Conservation (phyloP, 1,284 basidiomycete species). For the Papiliotrema fonsecae region DNA sequence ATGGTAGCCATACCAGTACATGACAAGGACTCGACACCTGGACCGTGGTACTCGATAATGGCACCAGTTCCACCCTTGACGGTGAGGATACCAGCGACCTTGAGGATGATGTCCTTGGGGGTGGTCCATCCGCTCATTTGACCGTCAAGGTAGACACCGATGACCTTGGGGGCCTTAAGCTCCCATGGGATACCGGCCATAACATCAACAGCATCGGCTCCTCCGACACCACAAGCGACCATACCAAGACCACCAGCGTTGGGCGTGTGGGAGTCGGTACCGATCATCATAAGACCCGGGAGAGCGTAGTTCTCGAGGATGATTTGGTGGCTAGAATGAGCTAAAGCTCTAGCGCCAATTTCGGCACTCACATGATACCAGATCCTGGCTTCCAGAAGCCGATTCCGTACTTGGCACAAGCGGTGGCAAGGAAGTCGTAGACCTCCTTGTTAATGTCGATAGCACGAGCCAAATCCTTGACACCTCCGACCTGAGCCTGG, state of each 20-base stretch:
- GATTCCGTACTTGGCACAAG: constrained; percentile 95
- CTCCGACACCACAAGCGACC: constrained; percentile 98
- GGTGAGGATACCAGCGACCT: constrained; percentile 94
- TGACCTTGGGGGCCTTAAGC: constrained; percentile 97
- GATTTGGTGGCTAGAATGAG: constrained; percentile 65
- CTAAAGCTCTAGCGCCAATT: background rate
- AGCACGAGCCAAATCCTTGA: constrained; percentile 87
- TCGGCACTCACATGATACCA: constrained; percentile 67
- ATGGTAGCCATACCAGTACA: constrained; percentile 97
- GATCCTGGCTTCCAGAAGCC: constrained; percentile 99
- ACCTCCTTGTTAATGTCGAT: constrained; percentile 97
- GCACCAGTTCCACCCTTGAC: constrained; percentile 98
- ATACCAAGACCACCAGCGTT: constrained; percentile 99
- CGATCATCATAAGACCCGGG: constrained; percentile 99
- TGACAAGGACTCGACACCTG: constrained; percentile 92
- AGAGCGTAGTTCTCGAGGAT: constrained; percentile 99
- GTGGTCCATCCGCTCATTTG: constrained; percentile 96
- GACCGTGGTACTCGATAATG: constrained; percentile 90
- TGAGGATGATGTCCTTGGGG: constrained; percentile 95
- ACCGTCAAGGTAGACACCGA: constrained; percentile 94
- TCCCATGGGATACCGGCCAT: constrained; percentile 99
- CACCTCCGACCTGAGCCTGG: constrained; percentile 91
- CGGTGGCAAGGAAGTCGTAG: constrained; percentile 98
- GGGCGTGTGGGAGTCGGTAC: constrained; percentile 98
- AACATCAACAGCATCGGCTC: constrained; percentile 98